Evolutionary conservation across 1,284 basidiomycete genomes (phyloP).

Genomic region (Tremellales sp.): DNA sequence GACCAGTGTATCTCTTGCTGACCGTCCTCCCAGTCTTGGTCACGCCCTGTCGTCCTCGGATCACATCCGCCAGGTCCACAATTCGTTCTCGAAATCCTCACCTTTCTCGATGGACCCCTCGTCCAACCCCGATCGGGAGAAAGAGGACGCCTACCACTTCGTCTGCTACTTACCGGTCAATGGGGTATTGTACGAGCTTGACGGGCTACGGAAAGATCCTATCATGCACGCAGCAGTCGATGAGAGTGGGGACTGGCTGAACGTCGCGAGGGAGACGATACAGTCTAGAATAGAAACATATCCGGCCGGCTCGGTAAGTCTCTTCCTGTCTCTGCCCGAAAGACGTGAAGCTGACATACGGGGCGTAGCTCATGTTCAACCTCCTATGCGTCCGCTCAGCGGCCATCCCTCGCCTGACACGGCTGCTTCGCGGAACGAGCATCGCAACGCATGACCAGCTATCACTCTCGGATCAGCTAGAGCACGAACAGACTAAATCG

Average conservation of each 20-base stretch:
- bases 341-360: no score
- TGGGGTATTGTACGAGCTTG: constrained; percentile 82
- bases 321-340: no score
- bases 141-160: constrained; percentile 90
- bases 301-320: constrained; percentile 71
- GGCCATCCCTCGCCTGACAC: constrained; percentile 63
- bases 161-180: constrained; percentile 80
- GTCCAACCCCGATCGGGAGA: constrained; percentile 54
- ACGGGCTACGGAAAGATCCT: constrained; percentile 73
- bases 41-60: constrained; percentile 81
- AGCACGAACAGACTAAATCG: constrained; percentile 72
- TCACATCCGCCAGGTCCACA: constrained; percentile 77
- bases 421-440: constrained; percentile 55
- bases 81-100: constrained; percentile 70
- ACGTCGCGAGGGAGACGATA: constrained; percentile 74
- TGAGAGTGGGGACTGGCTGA: constrained; percentile 75
- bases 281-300: constrained; percentile 81
- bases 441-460: constrained; percentile 52
- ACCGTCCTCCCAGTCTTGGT: constrained; percentile 58
- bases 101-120: constrained; percentile 75
- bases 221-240: constrained; percentile 67
- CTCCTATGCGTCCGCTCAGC: constrained; percentile 78
- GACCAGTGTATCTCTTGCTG: background rate
- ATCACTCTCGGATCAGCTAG: constrained; percentile 59
- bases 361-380: constrained; percentile 75